Conservation (phyloP, 2,329 filamentous ascomycete species). For the Diaporthe citrichinensis region DNA sequence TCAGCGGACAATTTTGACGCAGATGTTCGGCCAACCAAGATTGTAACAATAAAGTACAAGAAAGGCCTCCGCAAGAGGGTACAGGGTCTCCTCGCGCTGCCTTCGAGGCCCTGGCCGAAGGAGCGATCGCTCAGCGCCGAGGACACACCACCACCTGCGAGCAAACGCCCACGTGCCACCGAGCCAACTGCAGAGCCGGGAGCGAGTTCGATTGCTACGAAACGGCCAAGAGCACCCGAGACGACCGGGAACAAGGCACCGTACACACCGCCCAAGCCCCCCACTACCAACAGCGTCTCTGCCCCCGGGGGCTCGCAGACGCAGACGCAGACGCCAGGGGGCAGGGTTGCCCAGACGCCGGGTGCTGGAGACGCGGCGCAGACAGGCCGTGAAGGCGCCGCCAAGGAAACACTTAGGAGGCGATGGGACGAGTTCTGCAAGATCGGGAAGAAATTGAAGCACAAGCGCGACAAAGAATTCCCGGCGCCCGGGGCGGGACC, state of each 20-base stretch:
- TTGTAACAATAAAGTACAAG: slow-evolving; percentile 65
- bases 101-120: slow-evolving; percentile 54
- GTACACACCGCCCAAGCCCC: slow-evolving; percentile 65
- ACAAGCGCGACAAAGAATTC: slow-evolving; percentile 61
- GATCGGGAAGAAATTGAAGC: slow-evolving; percentile 67
- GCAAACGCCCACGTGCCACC: slow-evolving; percentile 63
- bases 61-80: slow-evolving; percentile 59
- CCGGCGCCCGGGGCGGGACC: slow-evolving; percentile 35
- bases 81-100: slow-evolving; percentile 62
- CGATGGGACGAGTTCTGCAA: slow-evolving; percentile 49
- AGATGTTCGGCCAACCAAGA: slow-evolving; percentile 46
- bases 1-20: slow-evolving; percentile 51
- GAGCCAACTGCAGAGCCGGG: slow-evolving; percentile 50
- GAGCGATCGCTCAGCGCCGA: slow-evolving; percentile 61
- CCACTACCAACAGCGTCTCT: slow-evolving; percentile 66
- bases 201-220: slow-evolving; percentile 49
- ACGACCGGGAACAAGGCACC: slow-evolving; percentile 55
- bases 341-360: slow-evolving; percentile 55
- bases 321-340: slow-evolving; percentile 67
- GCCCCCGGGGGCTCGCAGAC: slow-evolving; percentile 67
- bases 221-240: slow-evolving; percentile 61
- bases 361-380: slow-evolving; percentile 56
- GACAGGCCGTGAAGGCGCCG: slow-evolving; percentile 51
- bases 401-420: slow-evolving; percentile 30
- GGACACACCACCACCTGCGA: slow-evolving; percentile 55